Evolutionary conservation across 306 rosid species (phyloP).

Genomic region (Rubus idaeus): DNA sequence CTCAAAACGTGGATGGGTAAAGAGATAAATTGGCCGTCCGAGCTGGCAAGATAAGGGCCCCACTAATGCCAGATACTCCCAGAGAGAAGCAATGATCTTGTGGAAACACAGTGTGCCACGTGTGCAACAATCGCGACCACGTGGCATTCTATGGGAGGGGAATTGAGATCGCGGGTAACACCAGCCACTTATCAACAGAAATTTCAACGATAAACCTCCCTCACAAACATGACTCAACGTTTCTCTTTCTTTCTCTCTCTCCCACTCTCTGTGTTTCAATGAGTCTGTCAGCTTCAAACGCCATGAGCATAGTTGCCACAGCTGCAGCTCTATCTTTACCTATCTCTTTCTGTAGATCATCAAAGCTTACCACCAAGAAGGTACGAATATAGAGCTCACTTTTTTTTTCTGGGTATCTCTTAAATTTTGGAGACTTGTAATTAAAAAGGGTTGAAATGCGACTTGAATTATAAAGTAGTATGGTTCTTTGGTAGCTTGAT

Average conservation of each 20-base stretch:
- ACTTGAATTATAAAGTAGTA: background rate
- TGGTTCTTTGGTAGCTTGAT: background rate
- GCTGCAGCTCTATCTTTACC: conserved; percentile 81
- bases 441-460: conserved; percentile 8
- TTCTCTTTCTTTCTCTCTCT: conserved; percentile 17
- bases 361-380: conserved; percentile 60
- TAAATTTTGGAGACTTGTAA: background rate
- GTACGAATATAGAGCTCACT: conserved; percentile 23
- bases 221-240: conserved; percentile 10
- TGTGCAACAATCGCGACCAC: conserved; percentile 36
- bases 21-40: conserved; percentile 48
- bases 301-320: conserved; percentile 77
- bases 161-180: conserved; percentile 64
- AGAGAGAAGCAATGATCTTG: conserved; percentile 37
- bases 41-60: conserved; percentile 64
- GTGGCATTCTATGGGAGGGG: conserved; percentile 60
- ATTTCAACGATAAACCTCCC: conserved; percentile 21
- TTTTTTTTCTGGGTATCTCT: background rate
- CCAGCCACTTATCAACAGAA: conserved; percentile 71
- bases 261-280: conserved; percentile 9
- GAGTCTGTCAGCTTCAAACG: conserved; percentile 35
- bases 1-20: conserved; percentile 42
- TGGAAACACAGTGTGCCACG: conserved; percentile 60
- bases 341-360: conserved; percentile 40
- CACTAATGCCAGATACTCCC: conserved; percentile 19